These are phyloP conservation scores for Xerocomus subilludens DNA, from an alignment of 1,284 basidiomycete genomes.

Conservation along the genomic window DNA sequence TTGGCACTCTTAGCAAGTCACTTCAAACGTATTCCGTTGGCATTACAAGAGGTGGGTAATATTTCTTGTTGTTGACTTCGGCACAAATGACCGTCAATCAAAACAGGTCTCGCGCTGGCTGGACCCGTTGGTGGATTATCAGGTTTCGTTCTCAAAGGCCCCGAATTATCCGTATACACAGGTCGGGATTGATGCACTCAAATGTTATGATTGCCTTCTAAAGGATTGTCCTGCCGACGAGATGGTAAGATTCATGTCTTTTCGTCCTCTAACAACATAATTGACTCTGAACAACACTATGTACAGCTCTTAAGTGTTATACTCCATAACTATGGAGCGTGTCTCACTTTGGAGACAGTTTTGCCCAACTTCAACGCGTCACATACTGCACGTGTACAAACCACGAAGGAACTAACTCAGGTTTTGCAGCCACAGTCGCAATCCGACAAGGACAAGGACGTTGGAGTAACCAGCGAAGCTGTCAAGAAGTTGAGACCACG, in stretches of 20 bases:
- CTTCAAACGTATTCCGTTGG: slow-evolving; percentile 6
- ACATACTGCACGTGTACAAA: slow-evolving; percentile 7
- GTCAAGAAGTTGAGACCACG: too few species aligned
- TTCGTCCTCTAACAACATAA: too few species aligned
- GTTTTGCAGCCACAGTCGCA: neutral
- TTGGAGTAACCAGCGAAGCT: too few species aligned
- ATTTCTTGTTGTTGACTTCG: neutral
- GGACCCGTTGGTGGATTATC: slow-evolving; percentile 22
- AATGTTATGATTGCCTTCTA: neutral
- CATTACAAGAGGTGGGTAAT: slow-evolving; percentile 11
- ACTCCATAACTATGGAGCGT: slow-evolving; percentile 8
- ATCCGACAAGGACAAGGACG: neutral
- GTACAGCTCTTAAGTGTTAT: slow-evolving; percentile 5
- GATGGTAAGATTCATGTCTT: neutral
- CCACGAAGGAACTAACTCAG: neutral
- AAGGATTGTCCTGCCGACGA: neutral
- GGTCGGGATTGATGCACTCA: slow-evolving; percentile 10
- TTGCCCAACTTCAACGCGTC: neutral
- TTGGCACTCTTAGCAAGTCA: neutral
- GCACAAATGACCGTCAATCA: neutral
- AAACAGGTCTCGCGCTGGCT: slow-evolving; percentile 13
- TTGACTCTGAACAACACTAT: too few species aligned
- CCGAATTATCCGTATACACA: slow-evolving; percentile 17
- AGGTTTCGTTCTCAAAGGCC: neutral
- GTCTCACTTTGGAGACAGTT: neutral